Evolutionary conservation across 2,329 filamentous ascomycete species (phyloP), one percentile per base, ranked within the genome.

Genomic region (Penicillium sp.): DNA sequence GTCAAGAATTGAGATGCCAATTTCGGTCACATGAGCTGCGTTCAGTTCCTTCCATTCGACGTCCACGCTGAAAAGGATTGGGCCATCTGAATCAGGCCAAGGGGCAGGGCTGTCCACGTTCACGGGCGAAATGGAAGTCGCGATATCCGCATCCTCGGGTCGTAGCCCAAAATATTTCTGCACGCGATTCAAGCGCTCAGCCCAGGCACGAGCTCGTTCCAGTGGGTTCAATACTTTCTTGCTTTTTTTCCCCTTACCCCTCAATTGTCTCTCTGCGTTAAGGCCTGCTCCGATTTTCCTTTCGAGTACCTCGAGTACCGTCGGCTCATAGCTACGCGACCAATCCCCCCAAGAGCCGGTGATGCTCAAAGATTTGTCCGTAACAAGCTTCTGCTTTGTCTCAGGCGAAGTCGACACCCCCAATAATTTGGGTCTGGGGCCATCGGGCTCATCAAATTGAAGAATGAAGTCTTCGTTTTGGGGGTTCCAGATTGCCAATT

Each of bases 1-100:
- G 67, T 97, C 91, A 0, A 97, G 78, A 2, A 87, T 86, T 1
- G 90, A 87, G 33, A 99, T 78, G 1, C 94, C 94, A 32, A 99
- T 80, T 70, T 99, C 94, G 0, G 92, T 96, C 52, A 97, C 81
- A 10, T 83, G 76, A 27, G 79, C 75, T 10, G 84, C 82, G 37
- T 83, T 77, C 18, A 75, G 73, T 69, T 99, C 94, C 51, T 86
- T 90, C 1, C 87, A 85, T 70, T 99, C 94, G 26, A 94, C 77
- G 62, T 99, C 94, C 37, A 97, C 78, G 55, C 83, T 85, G 52
- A 96, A 78, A 12, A 32, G 20, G 15, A 42, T 15, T 3, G 39
- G 39, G 7, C 15, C 10, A 42, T 42, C 39, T 15, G 23, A 15
- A 29, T 42, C n/a, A 3, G 10, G 24, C 39, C 39, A 42, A 18